Conservation (phyloP, 768 basidiomycete species). For the Cantharellus anzutake region DNA sequence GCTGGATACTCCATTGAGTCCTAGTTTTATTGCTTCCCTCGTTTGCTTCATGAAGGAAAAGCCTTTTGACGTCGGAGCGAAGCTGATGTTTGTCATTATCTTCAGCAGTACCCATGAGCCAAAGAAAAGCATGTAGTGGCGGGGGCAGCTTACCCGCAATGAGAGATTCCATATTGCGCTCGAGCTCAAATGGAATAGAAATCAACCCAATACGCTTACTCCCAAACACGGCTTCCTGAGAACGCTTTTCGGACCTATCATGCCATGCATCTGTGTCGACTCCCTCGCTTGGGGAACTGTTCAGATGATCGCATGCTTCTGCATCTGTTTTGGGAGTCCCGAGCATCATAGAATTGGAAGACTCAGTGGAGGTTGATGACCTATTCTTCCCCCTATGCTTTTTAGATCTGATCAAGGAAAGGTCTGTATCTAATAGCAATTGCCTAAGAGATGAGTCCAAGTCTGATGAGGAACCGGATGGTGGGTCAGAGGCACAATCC, state of each 20-base stretch:
- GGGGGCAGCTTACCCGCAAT: slow-evolving; percentile 25
- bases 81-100: slow-evolving; percentile 44
- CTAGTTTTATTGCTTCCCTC: slow-evolving; percentile 24
- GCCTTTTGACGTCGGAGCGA: slow-evolving; percentile 50
- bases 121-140: slow-evolving; percentile 1
- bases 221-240: slow-evolving; percentile 69
- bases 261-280: slow-evolving; percentile 9
- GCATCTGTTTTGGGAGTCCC: slow-evolving; percentile 14
- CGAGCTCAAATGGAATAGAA: slow-evolving; percentile 51
- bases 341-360: background rate
- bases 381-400: background rate
- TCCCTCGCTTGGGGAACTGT: slow-evolving; percentile 12
- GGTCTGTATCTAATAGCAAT: slow-evolving; percentile 47
- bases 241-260: slow-evolving; percentile 30
- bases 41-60: slow-evolving; percentile 29
- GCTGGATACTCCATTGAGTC: slow-evolving; percentile 13
- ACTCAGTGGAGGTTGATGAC: background rate
- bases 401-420: slow-evolving; percentile 25
- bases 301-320: slow-evolving; percentile 18
- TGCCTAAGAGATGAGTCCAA: slow-evolving; percentile 47
- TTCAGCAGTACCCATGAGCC: slow-evolving; percentile 14
- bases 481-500: no score
- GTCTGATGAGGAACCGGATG: background rate
- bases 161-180: slow-evolving; percentile 40
- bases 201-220: slow-evolving; percentile 53